Evolutionary conservation across 371 early-diverging fungal species (phyloP).

Genomic region (Nematocida sp.): DNA sequence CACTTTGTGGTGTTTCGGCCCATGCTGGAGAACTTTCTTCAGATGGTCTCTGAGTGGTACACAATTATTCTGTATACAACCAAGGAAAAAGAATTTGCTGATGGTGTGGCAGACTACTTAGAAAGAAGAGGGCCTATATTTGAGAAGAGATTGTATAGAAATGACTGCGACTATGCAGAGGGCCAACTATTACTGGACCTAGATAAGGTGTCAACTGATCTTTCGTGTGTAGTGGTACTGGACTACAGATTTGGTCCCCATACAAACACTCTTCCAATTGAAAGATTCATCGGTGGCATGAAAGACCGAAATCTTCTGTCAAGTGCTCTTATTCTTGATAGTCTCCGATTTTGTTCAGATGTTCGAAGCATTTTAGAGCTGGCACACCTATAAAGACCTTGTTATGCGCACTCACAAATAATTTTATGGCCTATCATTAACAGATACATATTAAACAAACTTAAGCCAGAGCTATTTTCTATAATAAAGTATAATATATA

Average conservation of each 20-base stretch:
- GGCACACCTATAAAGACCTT: slow-evolving; percentile 1
- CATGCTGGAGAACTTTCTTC: slow-evolving; percentile 42
- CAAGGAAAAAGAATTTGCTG: slow-evolving; percentile 31
- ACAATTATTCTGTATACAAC: slow-evolving; percentile 41
- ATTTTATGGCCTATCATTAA: no score
- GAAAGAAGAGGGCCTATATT: slow-evolving; percentile 18
- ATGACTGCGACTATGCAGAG: slow-evolving; percentile 38
- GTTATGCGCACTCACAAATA: background rate
- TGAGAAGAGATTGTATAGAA: slow-evolving; percentile 11
- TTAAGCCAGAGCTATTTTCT: no score
- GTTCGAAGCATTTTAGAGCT: slow-evolving; percentile 47
- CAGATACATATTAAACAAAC: no score
- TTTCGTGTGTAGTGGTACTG: slow-evolving; percentile 33
- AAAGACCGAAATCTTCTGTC: slow-evolving; percentile 52
- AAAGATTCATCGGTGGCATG: slow-evolving; percentile 3
- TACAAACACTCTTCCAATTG: slow-evolving; percentile 47
- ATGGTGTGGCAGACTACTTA: slow-evolving; percentile 16
- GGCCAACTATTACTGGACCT: slow-evolving; percentile 18
- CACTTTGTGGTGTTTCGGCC: slow-evolving; percentile 45
- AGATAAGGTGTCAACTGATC: slow-evolving; percentile 23
- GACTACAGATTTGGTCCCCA: background rate
- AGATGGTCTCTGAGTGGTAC: slow-evolving; percentile 40
- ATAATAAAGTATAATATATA: no score
- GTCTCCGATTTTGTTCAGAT: slow-evolving; percentile 40
- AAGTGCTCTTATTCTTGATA: slow-evolving; percentile 27